Base-by-base conservation (phyloP, 116 monocot species). In the Zostera marina region DNA sequence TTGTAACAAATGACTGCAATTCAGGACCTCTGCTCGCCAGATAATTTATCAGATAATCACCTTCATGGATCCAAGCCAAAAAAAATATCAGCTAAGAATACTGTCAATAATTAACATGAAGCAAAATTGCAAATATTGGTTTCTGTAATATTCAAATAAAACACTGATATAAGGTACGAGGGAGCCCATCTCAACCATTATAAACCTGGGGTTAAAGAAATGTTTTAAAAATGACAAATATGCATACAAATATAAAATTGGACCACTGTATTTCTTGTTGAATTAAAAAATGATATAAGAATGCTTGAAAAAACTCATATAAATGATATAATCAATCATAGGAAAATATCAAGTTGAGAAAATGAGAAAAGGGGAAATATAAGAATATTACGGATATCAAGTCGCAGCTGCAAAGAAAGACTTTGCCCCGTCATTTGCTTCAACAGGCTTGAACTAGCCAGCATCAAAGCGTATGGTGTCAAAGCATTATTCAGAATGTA, bases 391-490 rank as follows among this genome's bases (percentile, higher is more conserved):
- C 98, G 74, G 74, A 98, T 98, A 79, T 98, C 98, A 65, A 89
- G 89, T 47, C 90, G 89, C 62, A 98, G 68, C 58, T 86, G 82
- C 78, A 83, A 74, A 52, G 90, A 78, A 55, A 98, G 98, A 74
- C 80, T 82, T 64, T 86, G 85, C 43, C 86, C 90, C 26, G 82
- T 83, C 42, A 98, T 90, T 98, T 98, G 98, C 72, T 98, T 98
- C 83, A 98, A 72, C 68, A 89, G 73, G 63, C 89, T 89, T 78
- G 85, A 89, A 77, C 86, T 98, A 52, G 98, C 98, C 76, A 89
- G 69, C 98, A 98, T 98, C 74, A 98, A 75, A 66, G 98, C 98
- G 79, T 98, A 98, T 67, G 96, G 89, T 52, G 85, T 89, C 70
- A 79, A 77, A 56, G 96, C 89, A 80, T 98, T 98, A 74, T 98